Base-by-base conservation (phyloP, 306 rosid genomes). In the Ochetophila trinervis region DNA sequence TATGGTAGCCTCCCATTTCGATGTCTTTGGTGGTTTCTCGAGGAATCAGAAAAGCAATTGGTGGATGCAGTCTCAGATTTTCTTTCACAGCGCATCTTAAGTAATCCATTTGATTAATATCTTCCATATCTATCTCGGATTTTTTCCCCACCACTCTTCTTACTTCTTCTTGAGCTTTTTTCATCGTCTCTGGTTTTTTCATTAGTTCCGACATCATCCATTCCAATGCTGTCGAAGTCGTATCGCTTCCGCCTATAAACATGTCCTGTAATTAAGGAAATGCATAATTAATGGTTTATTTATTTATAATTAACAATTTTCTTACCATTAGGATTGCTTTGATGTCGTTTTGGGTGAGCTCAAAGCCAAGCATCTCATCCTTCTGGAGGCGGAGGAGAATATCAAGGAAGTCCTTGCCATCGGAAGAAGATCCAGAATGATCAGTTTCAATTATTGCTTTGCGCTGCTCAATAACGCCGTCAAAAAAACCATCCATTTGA, bases 121-220 rank as follows among this genome's bases (percentile, higher is more conserved):
- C 85, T 0, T 40, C 6, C 36, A 57, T 64, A 8, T 81, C 88
- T 2, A 88, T 51, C 23, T 70, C 71, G 27, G 64, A 8, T 70
- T 74, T 86, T 0, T 63, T 21, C 0, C 85, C 89, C 6, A 79
- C 82, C 2, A 86, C 62, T 16, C 64, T 76, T 68, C 97, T 84
- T 23, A 84, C 74, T 16, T 88, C 91, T 68, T 81, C 79, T 18
- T 86, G 86, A 0, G 65, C 87, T 63, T 84, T 88, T 55, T 80
- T 71, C 85, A 88, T 79, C 22, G 22, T 61, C 0, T 0, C 11
- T 47, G 88, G 89, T 36, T 81, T 78, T 64, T 64, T 84, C 23
- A 74, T 8, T 0, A 91, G 67, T 71, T 84, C 87, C 21, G 87
- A 60, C 71, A 84, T 50, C 18, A 72, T 47, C 97, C 93, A 91